A percentile compares a stretch with the other conserved stretches of the same genome.
Conservation (phyloP, 2,329 filamentous ascomycete genomes). For the Pyricularia pennisetigena region DNA sequence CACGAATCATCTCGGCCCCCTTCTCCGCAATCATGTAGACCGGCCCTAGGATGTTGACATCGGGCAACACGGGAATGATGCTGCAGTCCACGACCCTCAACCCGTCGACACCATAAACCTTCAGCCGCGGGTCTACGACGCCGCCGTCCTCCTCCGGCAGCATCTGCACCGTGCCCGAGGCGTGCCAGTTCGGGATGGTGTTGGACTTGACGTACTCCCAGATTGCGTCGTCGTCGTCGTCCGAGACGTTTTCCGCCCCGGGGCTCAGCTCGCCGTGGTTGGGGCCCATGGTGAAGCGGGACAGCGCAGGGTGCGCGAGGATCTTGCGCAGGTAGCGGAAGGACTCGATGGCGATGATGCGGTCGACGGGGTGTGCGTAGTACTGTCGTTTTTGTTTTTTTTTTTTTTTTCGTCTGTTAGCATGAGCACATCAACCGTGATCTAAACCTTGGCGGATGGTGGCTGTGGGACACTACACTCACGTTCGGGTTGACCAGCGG, state of each 20-base stretch:
- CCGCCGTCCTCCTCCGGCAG: constrained; percentile 39
- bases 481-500: constrained; percentile 16
- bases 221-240: constrained; percentile 7
- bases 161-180: constrained; percentile 45
- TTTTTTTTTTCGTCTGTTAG: too few species aligned
- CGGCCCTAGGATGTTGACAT: constrained; percentile 4
- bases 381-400: too few species aligned
- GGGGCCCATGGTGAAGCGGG: constrained; percentile 14
- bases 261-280: constrained; percentile 22
- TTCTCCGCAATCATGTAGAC: constrained; percentile 5
- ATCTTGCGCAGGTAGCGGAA: constrained; percentile 22
- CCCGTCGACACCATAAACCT: constrained; percentile 9
- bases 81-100: constrained; percentile 6
- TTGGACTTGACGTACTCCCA: constrained; percentile 10
- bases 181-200: constrained; percentile 27
- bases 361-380: constrained; percentile 17
- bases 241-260: constrained; percentile 12
- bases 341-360: constrained; percentile 20
- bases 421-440: too few species aligned
- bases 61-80: constrained; percentile 4
- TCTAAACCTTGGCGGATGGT: too few species aligned
- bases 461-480: background rate
- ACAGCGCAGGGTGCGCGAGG: constrained; percentile 15
- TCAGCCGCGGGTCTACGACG: constrained; percentile 39
- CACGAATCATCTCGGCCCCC: constrained; percentile 3